Conservation (phyloP, 164 flowering plant genomes). For the Annona cherimola region DNA sequence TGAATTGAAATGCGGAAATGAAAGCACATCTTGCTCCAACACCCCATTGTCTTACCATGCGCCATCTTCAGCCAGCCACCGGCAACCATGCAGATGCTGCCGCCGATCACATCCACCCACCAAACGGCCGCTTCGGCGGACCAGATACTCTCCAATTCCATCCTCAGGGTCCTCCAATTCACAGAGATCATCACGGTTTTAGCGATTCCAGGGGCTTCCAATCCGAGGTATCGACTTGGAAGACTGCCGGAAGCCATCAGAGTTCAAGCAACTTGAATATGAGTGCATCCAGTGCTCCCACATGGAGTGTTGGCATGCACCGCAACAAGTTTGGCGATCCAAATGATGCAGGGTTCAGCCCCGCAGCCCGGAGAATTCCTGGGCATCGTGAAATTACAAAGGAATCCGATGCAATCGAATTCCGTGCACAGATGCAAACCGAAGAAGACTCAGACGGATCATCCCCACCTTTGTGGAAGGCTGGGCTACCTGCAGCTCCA, state of each 20-base stretch:
- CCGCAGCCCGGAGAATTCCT: not conserved
- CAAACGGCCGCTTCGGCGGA: not conserved
- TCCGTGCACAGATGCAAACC: slow-evolving; percentile 4
- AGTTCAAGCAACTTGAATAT: not conserved
- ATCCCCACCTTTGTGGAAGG: slow-evolving; percentile 54
- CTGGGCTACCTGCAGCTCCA: slow-evolving; percentile 13
- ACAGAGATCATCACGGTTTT: not conserved
- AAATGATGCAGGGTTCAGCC: not conserved
- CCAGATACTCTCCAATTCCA: not conserved
- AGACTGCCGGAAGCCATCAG: not conserved
- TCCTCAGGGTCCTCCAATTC: not conserved
- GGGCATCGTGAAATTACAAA: not conserved
- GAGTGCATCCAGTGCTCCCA: not conserved
- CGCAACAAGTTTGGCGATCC: not conserved
- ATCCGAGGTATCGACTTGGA: not conserved
- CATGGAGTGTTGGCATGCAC: not conserved
- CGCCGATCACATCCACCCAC: not conserved
- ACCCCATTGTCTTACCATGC: not conserved
- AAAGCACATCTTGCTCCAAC: not conserved
- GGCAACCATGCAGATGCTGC: not conserved
- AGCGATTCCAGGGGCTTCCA: not conserved
- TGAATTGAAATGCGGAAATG: not conserved
- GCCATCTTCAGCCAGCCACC: not conserved
- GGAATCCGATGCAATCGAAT: slow-evolving; percentile 11
- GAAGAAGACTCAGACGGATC: slow-evolving; percentile 27